Base-by-base conservation (phyloP, 495 filamentous ascomycete species). In the Margaritispora aquatica region DNA sequence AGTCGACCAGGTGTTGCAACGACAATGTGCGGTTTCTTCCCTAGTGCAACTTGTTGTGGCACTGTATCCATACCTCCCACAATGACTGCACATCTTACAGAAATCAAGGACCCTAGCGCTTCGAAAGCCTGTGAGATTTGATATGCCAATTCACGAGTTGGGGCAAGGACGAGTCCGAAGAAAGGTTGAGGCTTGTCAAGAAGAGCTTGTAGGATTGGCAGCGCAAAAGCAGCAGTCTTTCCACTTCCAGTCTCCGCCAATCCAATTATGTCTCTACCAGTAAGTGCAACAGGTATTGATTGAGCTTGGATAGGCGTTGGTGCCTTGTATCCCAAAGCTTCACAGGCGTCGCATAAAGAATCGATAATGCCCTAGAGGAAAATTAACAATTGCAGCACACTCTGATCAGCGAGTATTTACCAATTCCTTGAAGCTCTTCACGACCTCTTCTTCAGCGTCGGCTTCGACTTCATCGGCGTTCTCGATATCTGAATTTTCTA, bases 11-110 rank as follows among this genome's bases (percentile, higher is more conserved):
- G 94, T 0, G 94, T 96, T 0, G 93, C 94, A 19, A 90, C 85
- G 31, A 96, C 70, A 13, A 96, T 84, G 59, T 97, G 93, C 2
- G 93, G 93, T 58, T 90, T 92, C 79, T 96, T 96, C 8, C 87
- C 89, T 1, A 98, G 80, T 0, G 90, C 84, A 59, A 98, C 93
- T 0, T 86, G 71, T 69, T 98, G 94, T 1, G 90, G 78, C 0
- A 96, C 85, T 88, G 96, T 96, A 62, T 97, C 93, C 83, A 98
- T 87, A 9, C 94, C 94, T 55, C 94, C 94, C 17, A 97, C 85
- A 29, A 98, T 80, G 8, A 92, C 82, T 11, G 88, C 82, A 63
- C 81, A 87, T 66, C 88, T 77, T 5, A 96, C 90, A 15, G 80
- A 82, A 62, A 98, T 96, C 20, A 88, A 76, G 13, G 87, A 84